Conservation (phyloP, 352 stramenopile species). For the Phytopythium chamaehyphon region DNA sequence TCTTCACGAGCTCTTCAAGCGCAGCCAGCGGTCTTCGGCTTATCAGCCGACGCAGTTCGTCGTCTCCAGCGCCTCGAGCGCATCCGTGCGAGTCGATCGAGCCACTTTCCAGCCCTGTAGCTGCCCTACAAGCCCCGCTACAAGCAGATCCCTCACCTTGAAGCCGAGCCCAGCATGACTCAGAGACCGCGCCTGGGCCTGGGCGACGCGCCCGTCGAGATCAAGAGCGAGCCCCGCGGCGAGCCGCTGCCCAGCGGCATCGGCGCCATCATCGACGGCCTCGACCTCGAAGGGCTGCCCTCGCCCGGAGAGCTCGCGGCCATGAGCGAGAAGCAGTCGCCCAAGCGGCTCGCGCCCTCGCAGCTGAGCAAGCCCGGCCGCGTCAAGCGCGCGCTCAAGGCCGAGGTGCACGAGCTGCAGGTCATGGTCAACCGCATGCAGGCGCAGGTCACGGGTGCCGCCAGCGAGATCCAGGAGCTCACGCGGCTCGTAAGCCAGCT, state of each 20-base stretch:
- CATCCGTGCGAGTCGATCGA: no score
- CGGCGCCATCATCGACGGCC: constrained; percentile 1
- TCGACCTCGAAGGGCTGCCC: constrained; percentile 1
- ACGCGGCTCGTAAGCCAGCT: constrained; percentile 22
- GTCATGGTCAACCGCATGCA: constrained; percentile 25
- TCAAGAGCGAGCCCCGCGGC: background rate
- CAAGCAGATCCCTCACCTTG: no score
- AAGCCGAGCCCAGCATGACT: no score
- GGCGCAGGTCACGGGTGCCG: constrained; percentile 18
- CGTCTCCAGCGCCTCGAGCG: no score
- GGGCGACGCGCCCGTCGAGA: background rate
- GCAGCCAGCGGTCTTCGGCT: no score
- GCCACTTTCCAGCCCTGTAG: no score
- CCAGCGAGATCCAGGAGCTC: constrained; percentile 24
- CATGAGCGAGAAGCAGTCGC: background rate
- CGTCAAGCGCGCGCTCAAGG: constrained; percentile 22
- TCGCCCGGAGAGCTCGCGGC: background rate
- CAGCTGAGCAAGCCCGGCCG: constrained; percentile 5
- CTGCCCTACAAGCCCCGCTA: no score
- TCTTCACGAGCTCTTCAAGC: no score
- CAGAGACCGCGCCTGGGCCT: no score
- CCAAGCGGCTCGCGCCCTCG: background rate
- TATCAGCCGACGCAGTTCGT: no score
- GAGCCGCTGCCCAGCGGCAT: background rate
- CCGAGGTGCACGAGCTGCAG: constrained; percentile 27